phyloP scores from a whole-genome alignment of 371 early-diverging fungal species.

The Gilbertella persicaria region DNA sequence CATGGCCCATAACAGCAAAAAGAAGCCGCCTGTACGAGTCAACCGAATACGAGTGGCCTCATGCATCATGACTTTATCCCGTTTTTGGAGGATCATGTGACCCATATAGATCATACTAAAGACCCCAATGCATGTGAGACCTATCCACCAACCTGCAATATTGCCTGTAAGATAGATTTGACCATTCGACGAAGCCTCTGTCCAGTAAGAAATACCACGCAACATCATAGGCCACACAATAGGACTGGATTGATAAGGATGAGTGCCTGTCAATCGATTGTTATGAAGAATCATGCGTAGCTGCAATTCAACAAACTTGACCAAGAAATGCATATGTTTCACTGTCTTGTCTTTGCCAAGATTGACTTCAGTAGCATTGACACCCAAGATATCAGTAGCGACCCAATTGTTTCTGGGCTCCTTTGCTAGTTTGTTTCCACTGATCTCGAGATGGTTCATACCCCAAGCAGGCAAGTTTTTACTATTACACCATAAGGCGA shows the following conservation, averaged over 20 bases:
- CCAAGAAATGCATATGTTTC: slow-evolving; percentile 63
- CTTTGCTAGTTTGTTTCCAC: slow-evolving; percentile 67
- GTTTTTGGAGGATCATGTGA: slow-evolving; percentile 69
- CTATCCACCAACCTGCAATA: slow-evolving; percentile 91
- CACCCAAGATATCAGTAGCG: slow-evolving; percentile 56
- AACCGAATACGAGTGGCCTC: slow-evolving; percentile 58
- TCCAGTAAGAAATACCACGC: slow-evolving; percentile 96
- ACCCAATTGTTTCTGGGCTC: slow-evolving; percentile 66
- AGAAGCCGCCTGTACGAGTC: slow-evolving; percentile 84
- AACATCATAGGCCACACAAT: slow-evolving; percentile 83
- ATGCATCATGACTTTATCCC: slow-evolving; percentile 53
- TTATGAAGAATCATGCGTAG: slow-evolving; percentile 87
- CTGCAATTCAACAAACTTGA: slow-evolving; percentile 86
- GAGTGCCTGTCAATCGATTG: slow-evolving; percentile 82
- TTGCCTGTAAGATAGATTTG: slow-evolving; percentile 97
- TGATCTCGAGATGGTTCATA: slow-evolving; percentile 93
- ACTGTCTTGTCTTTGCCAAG: slow-evolving; percentile 41
- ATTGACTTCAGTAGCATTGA: slow-evolving; percentile 34
- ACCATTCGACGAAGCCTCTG: slow-evolving; percentile 43
- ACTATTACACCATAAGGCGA: slow-evolving; percentile 77
- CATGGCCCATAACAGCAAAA: slow-evolving; percentile 83
- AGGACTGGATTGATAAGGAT: slow-evolving; percentile 91
- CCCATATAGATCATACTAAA: slow-evolving; percentile 61
- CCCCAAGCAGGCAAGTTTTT: slow-evolving; percentile 96
- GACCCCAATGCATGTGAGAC: slow-evolving; percentile 59